Base-by-base conservation (phyloP, 2,329 filamentous ascomycete genomes). In the Hirsutella thompsonii region DNA sequence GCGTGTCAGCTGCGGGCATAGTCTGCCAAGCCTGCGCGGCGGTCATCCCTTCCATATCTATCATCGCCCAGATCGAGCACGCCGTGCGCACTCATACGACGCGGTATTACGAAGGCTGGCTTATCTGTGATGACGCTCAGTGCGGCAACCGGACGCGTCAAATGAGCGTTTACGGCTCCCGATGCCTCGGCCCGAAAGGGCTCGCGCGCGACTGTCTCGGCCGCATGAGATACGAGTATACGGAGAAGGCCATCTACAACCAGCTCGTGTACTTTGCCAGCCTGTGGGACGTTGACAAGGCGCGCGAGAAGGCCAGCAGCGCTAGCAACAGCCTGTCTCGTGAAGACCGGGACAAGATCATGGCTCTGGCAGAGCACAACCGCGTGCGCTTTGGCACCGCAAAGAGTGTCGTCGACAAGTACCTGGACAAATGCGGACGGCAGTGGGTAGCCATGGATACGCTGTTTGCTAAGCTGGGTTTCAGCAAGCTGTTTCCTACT, bases 381-480 rank as follows among this genome's bases (percentile, higher is more conserved):
- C 74, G 85, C 43, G 69, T 72, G 32, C 70, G 87, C 46, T 96
- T 96, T 57, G 74, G 63, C 10, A 86, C 83, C 0, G 66, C 90
- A 49, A 84, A 80, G 67, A 71, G 72, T 6, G 78, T 88, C 13
- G 85, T 94, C 5, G 86, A 90, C 48, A 77, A 68, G 54, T 93
- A 94, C 63, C 63, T 94, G 51, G 86, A 87, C 54, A 92, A 90
- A 66, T 94, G 88, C 60, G 89, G 89, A 20, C 70, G 86, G 51
- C 83, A 88, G 61, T 94, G 87, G 86, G 89, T 95, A 40, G 83
- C 86, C 50, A 95, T 94, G 89, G 87, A 92, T 61, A 80, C 70
- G 49, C 63, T 95, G 47, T 95, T 94, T 69, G 73, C 75, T 20
- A 80, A 79, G 59, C 53, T 81, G 33, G 76, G 77, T 9, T 76